phyloP scores from a whole-genome alignment of 2,329 filamentous ascomycete genomes.

The Albophoma yamanashiensis region DNA sequence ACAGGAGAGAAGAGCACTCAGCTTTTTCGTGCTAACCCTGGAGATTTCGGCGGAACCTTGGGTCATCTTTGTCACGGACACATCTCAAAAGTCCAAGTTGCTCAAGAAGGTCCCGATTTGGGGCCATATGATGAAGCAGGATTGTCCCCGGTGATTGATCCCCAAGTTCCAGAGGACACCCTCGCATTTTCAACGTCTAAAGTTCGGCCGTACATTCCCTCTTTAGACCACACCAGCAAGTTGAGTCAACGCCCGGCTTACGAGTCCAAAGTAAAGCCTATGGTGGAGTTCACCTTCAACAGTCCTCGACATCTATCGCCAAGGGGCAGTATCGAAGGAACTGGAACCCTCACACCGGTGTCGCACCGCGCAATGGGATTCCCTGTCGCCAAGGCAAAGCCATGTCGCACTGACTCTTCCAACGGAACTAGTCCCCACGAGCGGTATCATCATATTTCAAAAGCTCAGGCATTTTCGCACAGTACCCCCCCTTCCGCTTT shows the following conservation, averaged over 20 bases:
- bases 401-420: conserved; percentile 1
- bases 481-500: background rate
- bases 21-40: background rate
- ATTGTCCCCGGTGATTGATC: background rate
- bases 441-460: conserved; percentile 7
- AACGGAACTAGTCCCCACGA: conserved; percentile 1
- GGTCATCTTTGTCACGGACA: background rate
- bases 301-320: background rate
- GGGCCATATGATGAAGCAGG: background rate
- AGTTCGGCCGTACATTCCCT: background rate
- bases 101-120: background rate
- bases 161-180: background rate
- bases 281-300: background rate
- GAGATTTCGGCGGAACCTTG: background rate
- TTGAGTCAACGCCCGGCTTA: background rate
- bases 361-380: background rate
- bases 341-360: background rate
- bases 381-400: conserved; percentile 1
- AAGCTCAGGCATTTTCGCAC: conserved; percentile 2
- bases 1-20: background rate
- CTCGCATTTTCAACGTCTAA: conserved; percentile 2
- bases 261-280: conserved; percentile 3
- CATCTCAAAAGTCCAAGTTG: background rate
- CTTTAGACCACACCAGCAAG: background rate
- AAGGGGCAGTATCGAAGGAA: background rate